phyloP scores from a whole-genome alignment of 148 eudicot species.

The Cornus kousa region DNA sequence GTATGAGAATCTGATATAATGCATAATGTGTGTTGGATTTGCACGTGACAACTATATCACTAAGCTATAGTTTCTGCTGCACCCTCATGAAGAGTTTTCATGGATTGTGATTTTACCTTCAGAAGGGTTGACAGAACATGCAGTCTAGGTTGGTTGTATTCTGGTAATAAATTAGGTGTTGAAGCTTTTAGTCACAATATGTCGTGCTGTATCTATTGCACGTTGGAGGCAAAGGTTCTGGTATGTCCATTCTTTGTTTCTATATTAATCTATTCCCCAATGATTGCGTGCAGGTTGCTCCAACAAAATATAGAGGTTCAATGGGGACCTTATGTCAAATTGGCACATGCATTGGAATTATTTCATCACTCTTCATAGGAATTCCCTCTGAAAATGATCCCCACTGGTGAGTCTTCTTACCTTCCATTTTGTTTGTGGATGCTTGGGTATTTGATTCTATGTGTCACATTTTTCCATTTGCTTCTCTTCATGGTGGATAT shows the following conservation, averaged over 20 bases:
- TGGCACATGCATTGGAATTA: slow-evolving; percentile 84
- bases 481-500: neutral
- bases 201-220: neutral
- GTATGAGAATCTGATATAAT: neutral
- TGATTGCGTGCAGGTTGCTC: slow-evolving; percentile 54
- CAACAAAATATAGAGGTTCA: slow-evolving; percentile 79
- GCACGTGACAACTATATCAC: neutral
- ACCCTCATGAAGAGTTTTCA: neutral
- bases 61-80: neutral
- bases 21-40: neutral
- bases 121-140: neutral
- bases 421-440: neutral
- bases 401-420: slow-evolving; percentile 52
- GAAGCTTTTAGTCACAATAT: neutral
- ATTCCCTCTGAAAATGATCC: slow-evolving; percentile 67
- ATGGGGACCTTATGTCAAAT: slow-evolving; percentile 77
- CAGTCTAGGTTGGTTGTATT: slow-evolving; percentile 6
- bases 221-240: neutral
- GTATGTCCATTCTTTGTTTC: neutral
- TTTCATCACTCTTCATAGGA: slow-evolving; percentile 62
- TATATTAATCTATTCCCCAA: neutral
- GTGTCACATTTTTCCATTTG: neutral
- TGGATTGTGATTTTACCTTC: neutral
- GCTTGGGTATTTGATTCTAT: neutral
- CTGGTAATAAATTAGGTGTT: neutral